Conservation (phyloP, 129 eudicot genomes). For the Escallonia herrerae region DNA sequence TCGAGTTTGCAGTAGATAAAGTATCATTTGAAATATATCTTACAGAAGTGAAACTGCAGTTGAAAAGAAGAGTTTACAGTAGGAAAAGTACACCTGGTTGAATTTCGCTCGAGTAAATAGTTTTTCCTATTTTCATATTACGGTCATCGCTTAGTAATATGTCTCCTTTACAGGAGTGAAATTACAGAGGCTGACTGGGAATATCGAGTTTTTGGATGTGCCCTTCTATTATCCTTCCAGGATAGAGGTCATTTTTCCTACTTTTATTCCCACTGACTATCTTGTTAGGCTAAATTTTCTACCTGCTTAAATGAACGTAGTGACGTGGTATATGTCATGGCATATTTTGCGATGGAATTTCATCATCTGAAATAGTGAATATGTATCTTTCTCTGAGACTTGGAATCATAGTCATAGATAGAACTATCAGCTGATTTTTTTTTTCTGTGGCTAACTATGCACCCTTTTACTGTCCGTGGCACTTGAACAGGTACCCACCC, state of each 20-base stretch:
- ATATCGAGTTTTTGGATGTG: conserved; percentile 36
- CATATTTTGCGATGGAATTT: conserved; percentile 3
- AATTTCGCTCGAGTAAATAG: conserved; percentile 5
- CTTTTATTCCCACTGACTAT: background rate
- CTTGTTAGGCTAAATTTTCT: background rate
- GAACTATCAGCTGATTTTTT: background rate
- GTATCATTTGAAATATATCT: too few relatives aligned
- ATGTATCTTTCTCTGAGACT: too few relatives aligned
- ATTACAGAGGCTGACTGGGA: conserved; percentile 31
- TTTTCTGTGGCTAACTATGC: conserved; percentile 7
- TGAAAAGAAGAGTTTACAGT: too few relatives aligned
- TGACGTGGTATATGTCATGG: background rate
- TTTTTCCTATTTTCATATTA: background rate
- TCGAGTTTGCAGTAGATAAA: too few relatives aligned
- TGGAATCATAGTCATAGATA: too few relatives aligned
- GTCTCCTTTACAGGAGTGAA: conserved; percentile 29
- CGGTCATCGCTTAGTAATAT: background rate
- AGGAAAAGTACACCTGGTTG: too few relatives aligned
- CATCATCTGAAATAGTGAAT: background rate
- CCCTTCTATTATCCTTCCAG: conserved; percentile 41
- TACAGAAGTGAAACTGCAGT: too few relatives aligned
- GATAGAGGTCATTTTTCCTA: conserved; percentile 16
- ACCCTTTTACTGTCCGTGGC: conserved; percentile 4
- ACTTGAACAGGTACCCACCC: conserved; percentile 27
- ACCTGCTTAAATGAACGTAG: background rate